Percentiles rank a stretch among this genome's conserved stretches.
Conservation (phyloP, 306 rosid species). For the Purshia tridentata region DNA sequence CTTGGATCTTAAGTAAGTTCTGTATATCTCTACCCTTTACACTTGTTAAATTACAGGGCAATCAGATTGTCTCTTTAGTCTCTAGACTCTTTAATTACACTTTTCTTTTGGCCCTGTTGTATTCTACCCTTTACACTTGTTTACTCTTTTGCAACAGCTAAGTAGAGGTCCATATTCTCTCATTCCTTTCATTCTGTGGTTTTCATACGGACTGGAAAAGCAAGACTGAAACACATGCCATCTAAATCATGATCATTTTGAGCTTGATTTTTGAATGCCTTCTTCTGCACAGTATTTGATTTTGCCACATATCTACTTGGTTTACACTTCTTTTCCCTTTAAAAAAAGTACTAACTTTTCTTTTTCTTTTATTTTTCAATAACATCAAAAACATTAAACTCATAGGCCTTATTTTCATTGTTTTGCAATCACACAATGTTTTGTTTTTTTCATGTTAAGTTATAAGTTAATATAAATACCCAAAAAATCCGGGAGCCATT, state of each 20-base stretch:
- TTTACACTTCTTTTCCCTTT: not conserved
- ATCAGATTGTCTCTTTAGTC: not conserved
- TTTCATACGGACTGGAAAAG: not conserved
- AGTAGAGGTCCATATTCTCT: no score
- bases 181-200: not conserved
- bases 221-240: not conserved
- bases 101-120: not conserved
- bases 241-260: not conserved
- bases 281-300: not conserved
- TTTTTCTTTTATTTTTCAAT: no score
- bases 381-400: no score
- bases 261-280: not conserved
- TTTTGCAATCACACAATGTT: no score
- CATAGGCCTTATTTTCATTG: no score
- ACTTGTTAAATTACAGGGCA: not conserved
- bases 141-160: not conserved
- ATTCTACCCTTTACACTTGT: not conserved
- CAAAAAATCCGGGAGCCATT: no score
- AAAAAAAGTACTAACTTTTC: no score
- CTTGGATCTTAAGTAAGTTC: not conserved
- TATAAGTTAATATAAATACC: no score
- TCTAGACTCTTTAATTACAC: no score
- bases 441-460: no score
- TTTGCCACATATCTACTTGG: not conserved
- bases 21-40: no score